Conservation (phyloP, 345 rosid genomes). For the Hibiscus tridactylites region DNA sequence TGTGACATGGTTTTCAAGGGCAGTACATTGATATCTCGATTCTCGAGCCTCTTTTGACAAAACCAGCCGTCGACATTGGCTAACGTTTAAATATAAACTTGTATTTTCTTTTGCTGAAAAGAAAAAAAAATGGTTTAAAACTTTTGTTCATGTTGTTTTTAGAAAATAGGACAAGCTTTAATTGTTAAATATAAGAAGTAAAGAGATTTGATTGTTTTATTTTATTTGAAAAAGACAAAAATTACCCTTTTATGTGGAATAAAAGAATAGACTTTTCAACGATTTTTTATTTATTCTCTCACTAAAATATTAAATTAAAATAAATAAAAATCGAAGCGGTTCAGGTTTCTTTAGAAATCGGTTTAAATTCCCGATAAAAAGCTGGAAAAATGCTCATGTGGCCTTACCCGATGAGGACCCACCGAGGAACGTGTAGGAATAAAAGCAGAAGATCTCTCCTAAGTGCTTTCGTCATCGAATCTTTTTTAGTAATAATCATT, state of each 20-base stretch:
- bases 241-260: neutral
- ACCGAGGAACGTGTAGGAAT: neutral
- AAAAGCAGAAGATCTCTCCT: neutral
- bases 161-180: neutral
- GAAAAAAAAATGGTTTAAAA: neutral
- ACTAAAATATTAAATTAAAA: neutral
- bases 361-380: neutral
- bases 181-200: neutral
- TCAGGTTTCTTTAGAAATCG: neutral
- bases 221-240: neutral
- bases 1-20: neutral
- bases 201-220: neutral
- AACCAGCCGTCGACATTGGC: too few relatives aligned
- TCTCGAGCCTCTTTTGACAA: too few relatives aligned
- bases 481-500: neutral
- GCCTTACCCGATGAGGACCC: slow-evolving; percentile 5
- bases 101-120: neutral
- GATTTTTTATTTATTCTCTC: neutral
- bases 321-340: neutral
- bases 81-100: neutral
- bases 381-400: neutral
- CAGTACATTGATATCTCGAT: neutral
- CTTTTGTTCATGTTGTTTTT: neutral
- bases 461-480: slow-evolving; percentile 23
- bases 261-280: neutral